These are phyloP conservation scores for Chalciporus chontae DNA, from an alignment of 768 basidiomycete genomes.

Conservation along the genomic window DNA sequence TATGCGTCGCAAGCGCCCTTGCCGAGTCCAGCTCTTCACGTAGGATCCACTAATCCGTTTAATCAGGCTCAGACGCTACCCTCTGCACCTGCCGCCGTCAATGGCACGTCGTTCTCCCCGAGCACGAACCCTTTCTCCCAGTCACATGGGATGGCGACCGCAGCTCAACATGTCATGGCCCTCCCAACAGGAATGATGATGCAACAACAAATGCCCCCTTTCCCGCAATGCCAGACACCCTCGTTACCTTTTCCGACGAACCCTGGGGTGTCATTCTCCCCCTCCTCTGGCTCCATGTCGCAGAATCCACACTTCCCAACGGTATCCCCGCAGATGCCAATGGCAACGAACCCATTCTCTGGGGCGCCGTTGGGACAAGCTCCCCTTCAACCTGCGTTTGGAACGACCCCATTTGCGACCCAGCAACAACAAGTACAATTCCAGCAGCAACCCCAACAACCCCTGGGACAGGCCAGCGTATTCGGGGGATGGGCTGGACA, in stretches of 20 bases:
- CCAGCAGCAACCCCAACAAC: slow-evolving; percentile 27
- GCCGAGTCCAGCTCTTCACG: slow-evolving; percentile 13
- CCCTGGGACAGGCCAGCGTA: slow-evolving; percentile 8
- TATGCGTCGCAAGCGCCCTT: slow-evolving; percentile 4
- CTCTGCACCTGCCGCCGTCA: not conserved
- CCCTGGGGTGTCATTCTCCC: slow-evolving; percentile 1
- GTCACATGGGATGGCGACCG: slow-evolving; percentile 3
- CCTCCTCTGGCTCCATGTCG: not conserved
- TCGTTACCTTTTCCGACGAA: slow-evolving; percentile 3
- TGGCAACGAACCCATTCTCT: slow-evolving; percentile 19
- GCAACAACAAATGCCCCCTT: slow-evolving; percentile 2
- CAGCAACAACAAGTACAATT: slow-evolving; percentile 28
- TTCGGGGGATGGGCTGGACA: slow-evolving; percentile 20
- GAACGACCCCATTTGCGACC: slow-evolving; percentile 10
- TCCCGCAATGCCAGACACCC: not conserved
- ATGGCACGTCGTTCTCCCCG: not conserved
- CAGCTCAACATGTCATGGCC: slow-evolving; percentile 7
- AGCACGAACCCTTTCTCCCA: slow-evolving; percentile 17
- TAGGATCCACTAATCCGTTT: slow-evolving; percentile 19
- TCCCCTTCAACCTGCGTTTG: slow-evolving; percentile 30
- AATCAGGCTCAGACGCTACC: slow-evolving; percentile 4
- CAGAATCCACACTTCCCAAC: slow-evolving; percentile 22
- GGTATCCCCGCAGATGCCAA: slow-evolving; percentile 25
- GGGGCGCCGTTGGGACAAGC: slow-evolving; percentile 11
- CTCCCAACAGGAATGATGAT: slow-evolving; percentile 4